A percentile compares a stretch with the other conserved stretches of the same genome.
phyloP scores from a whole-genome alignment of 2,329 filamentous ascomycete species.

The Trichoderma aggressivum region DNA sequence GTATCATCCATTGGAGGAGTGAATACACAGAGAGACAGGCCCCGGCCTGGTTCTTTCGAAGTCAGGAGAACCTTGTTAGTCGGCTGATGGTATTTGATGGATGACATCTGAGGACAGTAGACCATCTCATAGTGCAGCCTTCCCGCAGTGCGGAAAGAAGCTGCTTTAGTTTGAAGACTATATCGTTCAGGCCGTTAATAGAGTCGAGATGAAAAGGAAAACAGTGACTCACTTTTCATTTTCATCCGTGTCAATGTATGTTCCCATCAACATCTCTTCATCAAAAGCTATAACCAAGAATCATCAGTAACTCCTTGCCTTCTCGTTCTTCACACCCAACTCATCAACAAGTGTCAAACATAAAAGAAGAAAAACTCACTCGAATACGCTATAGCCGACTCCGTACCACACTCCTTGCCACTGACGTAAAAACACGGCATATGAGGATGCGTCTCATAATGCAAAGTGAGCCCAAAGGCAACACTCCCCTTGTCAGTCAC shows the following conservation, averaged over 20 bases:
- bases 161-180: slow-evolving; percentile 13
- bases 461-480: slow-evolving; percentile 32
- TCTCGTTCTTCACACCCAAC: background rate
- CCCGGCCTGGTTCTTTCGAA: slow-evolving; percentile 34
- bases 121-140: slow-evolving; percentile 30
- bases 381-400: slow-evolving; percentile 42
- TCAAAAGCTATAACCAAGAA: slow-evolving; percentile 31
- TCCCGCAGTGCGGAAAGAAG: slow-evolving; percentile 14
- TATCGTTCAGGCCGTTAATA: background rate
- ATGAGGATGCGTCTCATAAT: slow-evolving; percentile 29
- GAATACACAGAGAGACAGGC: slow-evolving; percentile 38
- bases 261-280: slow-evolving; percentile 35
- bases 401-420: slow-evolving; percentile 37
- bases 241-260: slow-evolving; percentile 42
- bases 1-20: slow-evolving; percentile 31
- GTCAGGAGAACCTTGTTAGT: slow-evolving; percentile 43
- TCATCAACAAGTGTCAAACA: background rate
- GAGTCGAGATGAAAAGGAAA: background rate
- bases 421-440: slow-evolving; percentile 42
- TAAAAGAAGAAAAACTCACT: slow-evolving; percentile 36
- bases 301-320: background rate
- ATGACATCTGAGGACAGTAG: slow-evolving; percentile 41
- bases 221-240: slow-evolving; percentile 37
- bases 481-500: slow-evolving; percentile 40
- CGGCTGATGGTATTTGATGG: slow-evolving; percentile 45